phyloP scores from a whole-genome alignment of 768 basidiomycete genomes.

The Rhodotorula diobovata region DNA sequence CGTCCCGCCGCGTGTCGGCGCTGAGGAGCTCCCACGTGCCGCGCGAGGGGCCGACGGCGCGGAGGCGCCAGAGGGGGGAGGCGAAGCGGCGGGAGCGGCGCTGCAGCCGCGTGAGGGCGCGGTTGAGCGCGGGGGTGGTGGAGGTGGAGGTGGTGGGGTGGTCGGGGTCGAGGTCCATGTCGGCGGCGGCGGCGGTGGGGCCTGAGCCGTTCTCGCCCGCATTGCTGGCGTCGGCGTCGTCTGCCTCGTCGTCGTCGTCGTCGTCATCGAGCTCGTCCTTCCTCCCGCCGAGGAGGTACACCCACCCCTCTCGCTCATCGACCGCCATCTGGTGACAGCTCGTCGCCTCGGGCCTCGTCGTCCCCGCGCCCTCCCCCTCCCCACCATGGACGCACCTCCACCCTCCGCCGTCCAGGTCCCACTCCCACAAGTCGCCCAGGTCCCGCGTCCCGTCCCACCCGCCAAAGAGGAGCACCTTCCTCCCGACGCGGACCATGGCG shows the following conservation, averaged over 20 bases:
- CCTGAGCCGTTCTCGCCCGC: background rate
- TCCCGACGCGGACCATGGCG: constrained; percentile 28
- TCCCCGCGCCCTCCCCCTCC: background rate
- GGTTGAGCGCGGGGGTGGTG: too few relatives aligned
- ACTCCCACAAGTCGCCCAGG: constrained; percentile 34
- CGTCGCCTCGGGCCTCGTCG: constrained; percentile 6
- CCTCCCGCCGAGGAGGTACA: constrained; percentile 35
- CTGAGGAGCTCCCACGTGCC: constrained; percentile 36
- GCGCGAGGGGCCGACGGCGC: constrained; percentile 16
- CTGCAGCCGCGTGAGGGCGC: background rate
- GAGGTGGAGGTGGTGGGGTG: too few relatives aligned
- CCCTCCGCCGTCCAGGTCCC: background rate
- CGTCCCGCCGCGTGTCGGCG: constrained; percentile 26
- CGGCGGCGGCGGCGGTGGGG: background rate
- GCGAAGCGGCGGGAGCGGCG: background rate
- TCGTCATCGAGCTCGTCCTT: constrained; percentile 14
- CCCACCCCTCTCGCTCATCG: constrained; percentile 35
- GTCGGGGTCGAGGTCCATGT: background rate
- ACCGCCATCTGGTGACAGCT: constrained; percentile 34
- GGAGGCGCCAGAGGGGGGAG: constrained; percentile 35
- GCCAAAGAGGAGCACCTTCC: constrained; percentile 32
- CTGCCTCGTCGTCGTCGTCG: background rate
- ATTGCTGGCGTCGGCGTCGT: background rate
- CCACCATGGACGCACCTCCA: background rate
- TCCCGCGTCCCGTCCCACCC: constrained; percentile 23